These are phyloP conservation scores for Microbotryum silenes-acaulis DNA, from an alignment of 1,284 basidiomycete species.

Conservation along the genomic window DNA sequence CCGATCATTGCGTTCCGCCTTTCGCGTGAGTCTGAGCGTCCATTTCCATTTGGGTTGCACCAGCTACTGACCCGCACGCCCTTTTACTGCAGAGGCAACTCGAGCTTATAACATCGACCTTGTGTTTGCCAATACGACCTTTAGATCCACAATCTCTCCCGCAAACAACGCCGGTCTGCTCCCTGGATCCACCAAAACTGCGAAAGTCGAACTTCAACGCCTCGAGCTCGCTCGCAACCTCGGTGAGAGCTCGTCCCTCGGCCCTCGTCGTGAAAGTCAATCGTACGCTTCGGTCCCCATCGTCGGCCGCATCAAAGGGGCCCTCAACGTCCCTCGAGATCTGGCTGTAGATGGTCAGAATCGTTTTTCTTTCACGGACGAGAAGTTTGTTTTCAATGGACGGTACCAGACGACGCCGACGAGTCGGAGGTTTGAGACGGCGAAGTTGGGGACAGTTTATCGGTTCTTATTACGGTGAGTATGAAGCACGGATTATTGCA, in stretches of 20 bases:
- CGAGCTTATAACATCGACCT: constrained; percentile 9
- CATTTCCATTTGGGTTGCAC: no score
- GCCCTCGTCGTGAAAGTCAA: no score
- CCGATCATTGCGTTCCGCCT: constrained; percentile 15
- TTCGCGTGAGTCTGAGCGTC: background rate
- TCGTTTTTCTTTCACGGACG: constrained; percentile 3
- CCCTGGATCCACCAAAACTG: no score
- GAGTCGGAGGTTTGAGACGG: background rate
- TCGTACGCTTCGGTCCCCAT: constrained; percentile 11
- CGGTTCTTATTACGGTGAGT: constrained; percentile 14
- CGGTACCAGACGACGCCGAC: constrained; percentile 9
- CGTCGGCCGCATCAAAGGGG: constrained; percentile 12
- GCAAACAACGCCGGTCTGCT: no score
- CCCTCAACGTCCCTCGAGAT: constrained; percentile 8
- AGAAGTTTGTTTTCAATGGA: constrained; percentile 16
- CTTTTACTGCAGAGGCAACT: constrained; percentile 1
- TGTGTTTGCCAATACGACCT: constrained; percentile 5
- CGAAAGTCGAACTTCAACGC: no score
- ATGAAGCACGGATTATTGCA: no score
- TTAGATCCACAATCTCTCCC: constrained; percentile 9
- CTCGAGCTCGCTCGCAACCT: no score
- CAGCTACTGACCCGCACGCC: no score
- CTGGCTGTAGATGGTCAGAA: no score
- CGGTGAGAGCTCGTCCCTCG: no score
- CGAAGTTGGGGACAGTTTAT: constrained; percentile 10